phyloP scores from a whole-genome alignment of 306 rosid species.

The Corylus heterophylla region DNA sequence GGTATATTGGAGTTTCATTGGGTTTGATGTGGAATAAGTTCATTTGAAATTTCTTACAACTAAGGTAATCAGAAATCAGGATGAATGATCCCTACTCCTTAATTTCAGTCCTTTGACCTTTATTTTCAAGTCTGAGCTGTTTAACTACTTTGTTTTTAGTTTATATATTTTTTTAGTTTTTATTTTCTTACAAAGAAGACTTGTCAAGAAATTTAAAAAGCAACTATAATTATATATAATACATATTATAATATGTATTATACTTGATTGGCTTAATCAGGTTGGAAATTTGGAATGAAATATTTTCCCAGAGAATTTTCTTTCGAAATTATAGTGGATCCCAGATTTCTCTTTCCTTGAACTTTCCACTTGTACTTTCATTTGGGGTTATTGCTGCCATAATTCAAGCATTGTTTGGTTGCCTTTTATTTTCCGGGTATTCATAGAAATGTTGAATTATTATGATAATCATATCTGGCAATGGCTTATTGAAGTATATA shows the following conservation, averaged over 20 bases:
- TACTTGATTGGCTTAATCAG: background rate
- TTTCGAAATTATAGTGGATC: too few relatives aligned
- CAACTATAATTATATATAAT: too few relatives aligned
- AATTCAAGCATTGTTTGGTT: background rate
- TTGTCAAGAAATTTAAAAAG: background rate
- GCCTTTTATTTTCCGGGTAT: background rate
- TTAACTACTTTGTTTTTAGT: too few relatives aligned
- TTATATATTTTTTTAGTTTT: background rate
- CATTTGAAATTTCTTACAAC: too few relatives aligned
- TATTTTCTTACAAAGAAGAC: background rate
- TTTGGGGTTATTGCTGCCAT: background rate
- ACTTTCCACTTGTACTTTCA: background rate
- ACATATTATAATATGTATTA: too few relatives aligned
- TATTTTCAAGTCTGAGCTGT: too few relatives aligned
- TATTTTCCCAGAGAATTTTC: too few relatives aligned
- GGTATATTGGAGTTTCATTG: conserved; percentile 35
- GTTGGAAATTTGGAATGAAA: background rate
- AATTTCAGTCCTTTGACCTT: too few relatives aligned
- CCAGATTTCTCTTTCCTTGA: background rate
- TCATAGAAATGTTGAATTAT: background rate
- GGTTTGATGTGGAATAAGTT: too few relatives aligned
- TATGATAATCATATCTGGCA: background rate
- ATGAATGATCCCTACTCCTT: too few relatives aligned
- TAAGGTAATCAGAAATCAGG: too few relatives aligned
- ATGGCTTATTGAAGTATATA: background rate